Base-by-base conservation (phyloP, 2,329 filamentous ascomycete species). In the Cladosporium phlei region DNA sequence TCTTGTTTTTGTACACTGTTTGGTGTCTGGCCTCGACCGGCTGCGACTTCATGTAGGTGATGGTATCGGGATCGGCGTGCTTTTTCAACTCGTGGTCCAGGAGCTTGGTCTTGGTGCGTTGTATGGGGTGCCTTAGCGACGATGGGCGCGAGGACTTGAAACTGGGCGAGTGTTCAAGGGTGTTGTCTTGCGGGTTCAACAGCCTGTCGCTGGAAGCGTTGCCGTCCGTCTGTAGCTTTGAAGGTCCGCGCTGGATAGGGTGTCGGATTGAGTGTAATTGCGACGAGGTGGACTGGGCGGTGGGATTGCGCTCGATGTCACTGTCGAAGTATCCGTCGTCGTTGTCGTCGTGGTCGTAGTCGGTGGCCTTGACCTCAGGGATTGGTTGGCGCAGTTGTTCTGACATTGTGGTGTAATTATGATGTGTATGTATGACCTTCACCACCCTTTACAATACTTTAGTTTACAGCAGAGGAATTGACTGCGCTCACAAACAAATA, bases 1-100 rank as follows among this genome's bases (percentile, higher is more conserved):
- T 48, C 32, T 58, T 55, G 9, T 47, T 47, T 28, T 45, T 45
- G 24, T 45, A 45, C 8, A 45, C 32, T 19, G 42, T 29, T 12
- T 35, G 19, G 32, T 45, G 42, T 28, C 42, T 22, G 22, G 25
- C 32, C 17, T 45, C 42, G 16, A 25, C n/a, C 16, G 42, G 42
- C 11, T 45, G 42, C 7, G 42, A 19, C 7, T 35, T 29, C 16
- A 45, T 24, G 32, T 29, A 35, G 3, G 29, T 24, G 14, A 45
- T 28, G 4, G 16, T 12, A 19, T 45, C 42, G 7, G 32, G 32
- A 20, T 45, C 42, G 17, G 32, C 27, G 42, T 28, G 28, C 25
- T 37, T 45, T 32, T 45, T 45, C 1, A 27, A 19, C 16, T 45
- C 42, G 32, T 45, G 42, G 3, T 45, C 42, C 11, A 45, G 6